A percentile compares a stretch with the other conserved stretches of the same genome.
Conservation (phyloP, 129 eudicot genomes). For the Centella asiatica region DNA sequence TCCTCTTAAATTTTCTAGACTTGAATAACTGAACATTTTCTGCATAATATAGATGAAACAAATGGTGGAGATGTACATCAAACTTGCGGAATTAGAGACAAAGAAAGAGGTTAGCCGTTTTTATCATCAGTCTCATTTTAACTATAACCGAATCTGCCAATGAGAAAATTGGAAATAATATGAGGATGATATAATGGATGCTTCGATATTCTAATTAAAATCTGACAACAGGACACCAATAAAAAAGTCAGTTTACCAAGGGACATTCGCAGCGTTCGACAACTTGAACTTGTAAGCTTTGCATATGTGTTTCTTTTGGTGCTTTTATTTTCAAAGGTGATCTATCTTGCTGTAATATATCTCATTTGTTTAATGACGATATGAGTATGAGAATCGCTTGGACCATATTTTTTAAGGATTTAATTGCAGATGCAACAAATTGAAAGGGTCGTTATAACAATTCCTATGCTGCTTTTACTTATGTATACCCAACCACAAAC, state of each 20-base stretch:
- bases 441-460: too few relatives aligned
- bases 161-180: not conserved
- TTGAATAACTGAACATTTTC: slow-evolving; percentile 1
- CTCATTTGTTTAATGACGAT: not conserved
- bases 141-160: not conserved
- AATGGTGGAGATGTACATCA: slow-evolving; percentile 89
- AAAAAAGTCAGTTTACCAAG: slow-evolving; percentile 72
- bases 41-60: slow-evolving; percentile 67
- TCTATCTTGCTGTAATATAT: not conserved
- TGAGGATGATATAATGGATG: not conserved
- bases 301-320: slow-evolving; percentile 2
- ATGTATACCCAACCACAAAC: too few relatives aligned
- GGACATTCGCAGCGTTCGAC: slow-evolving; percentile 83
- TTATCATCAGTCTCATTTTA: not conserved
- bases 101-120: slow-evolving; percentile 63
- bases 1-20: not conserved
- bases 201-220: slow-evolving; percentile 12
- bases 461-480: too few relatives aligned
- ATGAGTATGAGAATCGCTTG: not conserved
- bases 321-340: not conserved
- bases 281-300: slow-evolving; percentile 80
- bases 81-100: slow-evolving; percentile 94
- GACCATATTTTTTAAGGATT: not conserved
- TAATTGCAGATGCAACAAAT: not conserved
- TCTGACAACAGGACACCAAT: slow-evolving; percentile 68